Evolutionary conservation across 108 stramenopile species (phyloP).

Genomic region (Cyclotella atomus): DNA sequence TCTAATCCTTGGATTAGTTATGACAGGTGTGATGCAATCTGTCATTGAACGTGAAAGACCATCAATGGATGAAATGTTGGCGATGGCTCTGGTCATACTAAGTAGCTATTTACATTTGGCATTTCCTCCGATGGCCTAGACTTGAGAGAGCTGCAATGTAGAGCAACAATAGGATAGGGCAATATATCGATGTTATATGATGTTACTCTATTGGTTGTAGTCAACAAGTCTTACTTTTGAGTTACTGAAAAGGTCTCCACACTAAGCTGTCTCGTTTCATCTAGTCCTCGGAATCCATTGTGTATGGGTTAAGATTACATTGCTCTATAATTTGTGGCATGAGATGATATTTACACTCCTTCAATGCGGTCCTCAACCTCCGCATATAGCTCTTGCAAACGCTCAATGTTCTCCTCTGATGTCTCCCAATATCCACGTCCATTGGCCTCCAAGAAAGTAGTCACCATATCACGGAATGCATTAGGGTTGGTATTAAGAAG

Average conservation of each 20-base stretch:
- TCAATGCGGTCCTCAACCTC: slow-evolving; percentile 97
- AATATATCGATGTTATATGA: not conserved
- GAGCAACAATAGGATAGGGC: not conserved
- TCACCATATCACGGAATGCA: slow-evolving; percentile 97
- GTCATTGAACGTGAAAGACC: slow-evolving; percentile 55
- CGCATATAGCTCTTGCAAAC: slow-evolving; percentile 95
- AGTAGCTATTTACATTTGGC: slow-evolving; percentile 63
- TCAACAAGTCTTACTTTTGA: not conserved
- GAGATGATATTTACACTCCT: slow-evolving; percentile 74
- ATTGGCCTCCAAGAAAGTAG: slow-evolving; percentile 96
- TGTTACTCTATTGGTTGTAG: not conserved
- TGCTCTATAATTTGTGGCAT: slow-evolving; percentile 16
- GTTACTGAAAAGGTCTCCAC: slow-evolving; percentile 21
- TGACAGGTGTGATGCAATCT: slow-evolving; percentile 61
- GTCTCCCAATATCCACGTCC: slow-evolving; percentile 96
- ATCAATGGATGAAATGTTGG: slow-evolving; percentile 52
- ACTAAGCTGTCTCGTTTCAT: slow-evolving; percentile 21
- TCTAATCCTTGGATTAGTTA: slow-evolving; percentile 60
- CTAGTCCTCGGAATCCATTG: slow-evolving; percentile 40
- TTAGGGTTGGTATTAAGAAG: slow-evolving; percentile 95
- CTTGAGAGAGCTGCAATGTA: not conserved
- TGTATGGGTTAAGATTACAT: slow-evolving; percentile 12
- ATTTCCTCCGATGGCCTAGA: slow-evolving; percentile 33
- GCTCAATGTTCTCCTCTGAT: slow-evolving; percentile 94
- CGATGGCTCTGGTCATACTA: slow-evolving; percentile 59